phyloP scores from a whole-genome alignment of 148 eudicot genomes.

The Camellia sinensis region DNA sequence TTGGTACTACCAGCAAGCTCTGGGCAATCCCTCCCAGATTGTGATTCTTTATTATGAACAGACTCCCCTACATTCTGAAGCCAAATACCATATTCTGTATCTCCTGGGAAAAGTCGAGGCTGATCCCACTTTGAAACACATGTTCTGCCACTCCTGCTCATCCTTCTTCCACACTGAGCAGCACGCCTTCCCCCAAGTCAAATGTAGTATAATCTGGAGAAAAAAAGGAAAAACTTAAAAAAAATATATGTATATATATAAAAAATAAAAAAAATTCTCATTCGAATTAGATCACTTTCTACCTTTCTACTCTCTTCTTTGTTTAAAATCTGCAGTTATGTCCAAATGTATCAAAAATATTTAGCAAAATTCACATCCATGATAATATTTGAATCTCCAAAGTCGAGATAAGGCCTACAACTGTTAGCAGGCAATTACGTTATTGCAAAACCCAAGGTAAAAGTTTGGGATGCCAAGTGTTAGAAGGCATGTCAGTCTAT shows the following conservation, averaged over 20 bases:
- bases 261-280: no score
- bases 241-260: no score
- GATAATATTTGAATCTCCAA: no score
- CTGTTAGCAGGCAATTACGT: background rate
- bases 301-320: background rate
- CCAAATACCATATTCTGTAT: conserved; percentile 10
- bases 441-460: background rate
- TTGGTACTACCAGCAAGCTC: conserved; percentile 2
- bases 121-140: conserved; percentile 54
- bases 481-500: no score
- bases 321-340: background rate
- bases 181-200: conserved; percentile 17
- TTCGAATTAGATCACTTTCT: background rate
- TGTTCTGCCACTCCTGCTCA: conserved; percentile 58
- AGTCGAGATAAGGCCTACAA: background rate
- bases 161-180: conserved; percentile 22
- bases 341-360: background rate
- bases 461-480: background rate
- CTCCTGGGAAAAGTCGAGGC: conserved; percentile 18
- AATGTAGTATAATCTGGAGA: background rate
- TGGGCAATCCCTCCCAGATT: background rate
- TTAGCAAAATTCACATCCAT: background rate
- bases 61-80: conserved; percentile 16
- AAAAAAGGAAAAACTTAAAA: no score
- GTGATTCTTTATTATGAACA: conserved; percentile 8